phyloP scores from a whole-genome alignment of 345 rosid species.

The Psidium friedrichsthalianum region DNA sequence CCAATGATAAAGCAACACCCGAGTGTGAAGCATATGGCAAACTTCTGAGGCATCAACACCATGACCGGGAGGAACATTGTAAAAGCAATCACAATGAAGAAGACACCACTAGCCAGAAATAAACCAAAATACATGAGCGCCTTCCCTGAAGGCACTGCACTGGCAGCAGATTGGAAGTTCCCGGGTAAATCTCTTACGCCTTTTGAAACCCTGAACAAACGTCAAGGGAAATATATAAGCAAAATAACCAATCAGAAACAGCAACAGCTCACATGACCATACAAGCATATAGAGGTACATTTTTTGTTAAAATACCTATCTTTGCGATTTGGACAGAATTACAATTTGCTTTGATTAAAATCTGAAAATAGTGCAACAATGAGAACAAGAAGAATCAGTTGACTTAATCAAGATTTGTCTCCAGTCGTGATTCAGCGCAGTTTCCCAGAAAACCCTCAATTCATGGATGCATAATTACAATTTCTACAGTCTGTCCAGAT shows the following conservation, averaged over 20 bases:
- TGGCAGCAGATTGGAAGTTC: constrained; percentile 73
- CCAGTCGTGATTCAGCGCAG: neutral
- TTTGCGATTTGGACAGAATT: neutral
- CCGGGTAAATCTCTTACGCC: constrained; percentile 87
- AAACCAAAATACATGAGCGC: constrained; percentile 76
- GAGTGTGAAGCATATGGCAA: constrained; percentile 81
- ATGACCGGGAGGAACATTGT: constrained; percentile 94
- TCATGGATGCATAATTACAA: neutral
- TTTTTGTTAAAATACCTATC: neutral
- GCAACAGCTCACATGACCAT: neutral
- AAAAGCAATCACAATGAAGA: constrained; percentile 76
- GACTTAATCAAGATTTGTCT: neutral
- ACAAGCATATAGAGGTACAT: neutral
- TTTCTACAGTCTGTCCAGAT: neutral
- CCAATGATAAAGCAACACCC: constrained; percentile 82
- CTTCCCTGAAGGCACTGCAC: constrained; percentile 79
- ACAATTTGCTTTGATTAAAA: neutral
- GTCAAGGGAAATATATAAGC: neutral
- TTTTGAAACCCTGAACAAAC: constrained; percentile 58
- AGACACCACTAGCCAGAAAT: constrained; percentile 68
- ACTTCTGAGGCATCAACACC: constrained; percentile 92
- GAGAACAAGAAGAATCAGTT: neutral
- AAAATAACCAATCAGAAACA: neutral
- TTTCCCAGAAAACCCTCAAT: neutral
- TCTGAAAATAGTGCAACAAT: neutral